Evolutionary conservation across 495 filamentous ascomycete genomes (phyloP), one percentile per base, ranked within the genome.

Genomic region (Alectoria sarmentosa): DNA sequence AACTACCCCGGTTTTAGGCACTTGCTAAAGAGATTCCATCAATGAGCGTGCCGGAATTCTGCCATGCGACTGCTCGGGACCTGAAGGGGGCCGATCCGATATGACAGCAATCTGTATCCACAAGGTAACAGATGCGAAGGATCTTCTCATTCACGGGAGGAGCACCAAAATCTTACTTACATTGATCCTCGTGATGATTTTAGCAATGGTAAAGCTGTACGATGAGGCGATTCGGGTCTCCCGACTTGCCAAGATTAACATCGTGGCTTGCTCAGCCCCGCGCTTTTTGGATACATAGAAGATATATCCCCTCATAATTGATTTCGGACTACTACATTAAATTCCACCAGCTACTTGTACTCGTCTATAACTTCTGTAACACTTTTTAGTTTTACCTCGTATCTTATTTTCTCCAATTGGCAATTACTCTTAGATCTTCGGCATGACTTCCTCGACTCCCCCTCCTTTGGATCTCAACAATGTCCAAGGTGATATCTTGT

Each of bases 401-500:
- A n/a, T n/a, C 8, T 15, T 23, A 5, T 26, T 4, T 52, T 17
- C 13, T 0, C 15, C 48, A 52, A 7, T 7, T 52, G 23, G 19
- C 17, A 34, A 1, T 9, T 17, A 36, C 0, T 6, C 30, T 55
- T 55, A 14, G 17, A 21, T 10, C 32, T 38, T 21, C 38, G 39
- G 49, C 5, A 64, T 67, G 66, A 36, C 62, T 37, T 39, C 66
- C 21, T 42, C 66, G 38, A 14, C n/a, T 42, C 62, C 48, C 21
- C 49, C 30, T 19, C 67, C 67, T 17, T 49, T 69, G 37, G 61
- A 69, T 36, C 56, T 69, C 15, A 65, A 65, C 17, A 65, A 69
- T 34, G 57, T 69, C 36, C 68, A 69, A 42, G 68, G 68, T 21
- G 68, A 69, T 52, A 69, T 69, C 30, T 37, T 69, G 68, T 69